Base-by-base conservation (phyloP, 2,329 filamentous ascomycete genomes). In the Colletotrichum destructivum region DNA sequence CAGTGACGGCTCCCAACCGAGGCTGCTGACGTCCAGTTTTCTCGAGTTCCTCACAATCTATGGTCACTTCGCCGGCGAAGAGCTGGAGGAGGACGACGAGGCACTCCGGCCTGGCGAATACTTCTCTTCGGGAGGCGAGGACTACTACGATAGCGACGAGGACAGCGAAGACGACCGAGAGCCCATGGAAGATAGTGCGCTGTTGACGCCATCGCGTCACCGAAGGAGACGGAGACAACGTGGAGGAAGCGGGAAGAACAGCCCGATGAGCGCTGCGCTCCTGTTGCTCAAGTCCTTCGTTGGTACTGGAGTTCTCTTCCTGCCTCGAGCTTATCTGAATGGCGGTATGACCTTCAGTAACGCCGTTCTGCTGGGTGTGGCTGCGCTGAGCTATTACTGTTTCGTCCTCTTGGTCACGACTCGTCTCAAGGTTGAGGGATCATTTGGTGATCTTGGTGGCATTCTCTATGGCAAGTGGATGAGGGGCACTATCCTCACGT, bases 271-370 rank as follows among this genome's bases (percentile, higher is more conserved):
- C 73, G 96, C 96, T 12, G 92, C 93, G 13, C 82, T 98, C 76
- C 88, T 99, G 65, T 87, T 99, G 52, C 90, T 99, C 75, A 99
- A 99, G 85, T 98, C 96, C 0, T 99, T 99, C 79, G 96, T 99
- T 59, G 96, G 97, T 23, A 99, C 96, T 0, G 96, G 96, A 67
- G 96, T 98, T 11, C 86, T 98, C 18, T 98, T 98, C 84, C 85
- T 98, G 44, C 96, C 96, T 0, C 91, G 95, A 59, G 96, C 96
- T 5, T 99, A 96, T 79, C 88, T 98, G 74, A 99, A 98, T 78
- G 96, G 96, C 65, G 96, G 96, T 70, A 98, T 99, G 95, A 84
- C 98, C 18, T 99, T 99, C 82, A 98, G 95, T 77, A 98, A 97
- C 79, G 75, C 97, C 62, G 93, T 99, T 18, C 89, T 99, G n/a